Evolutionary conservation across 2,329 filamentous ascomycete genomes (phyloP), one percentile per base, ranked within the genome.

Genomic region (Paecilomyces niveus): DNA sequence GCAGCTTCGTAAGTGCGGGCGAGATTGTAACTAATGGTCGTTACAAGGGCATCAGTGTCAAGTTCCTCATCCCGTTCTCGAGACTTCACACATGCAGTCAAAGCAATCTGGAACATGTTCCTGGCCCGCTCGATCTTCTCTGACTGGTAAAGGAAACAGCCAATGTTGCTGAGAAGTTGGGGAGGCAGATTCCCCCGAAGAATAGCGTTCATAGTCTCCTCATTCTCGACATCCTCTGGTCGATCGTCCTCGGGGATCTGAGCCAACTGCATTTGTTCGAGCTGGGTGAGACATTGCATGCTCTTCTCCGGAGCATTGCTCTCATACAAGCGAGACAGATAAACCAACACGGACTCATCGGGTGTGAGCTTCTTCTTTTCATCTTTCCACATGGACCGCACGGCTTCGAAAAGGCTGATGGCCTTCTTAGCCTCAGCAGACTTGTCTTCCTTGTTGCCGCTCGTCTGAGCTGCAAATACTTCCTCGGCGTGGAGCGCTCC

Each of bases 1-100:
- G 90, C 87, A 0, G 90, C 88, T 77, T 99, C 94, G 68, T 97
- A 97, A 59, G 92, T 96, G 59, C 94, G 85, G 29, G 89, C 94
- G 49, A 99, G 85, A 68, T 97, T 99, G 81, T 94, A 99, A 71
- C 91, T 96, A 72, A 99, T 96, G 2, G 92, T 96, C 0, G 93
- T 96, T 26, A 97, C 88, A 3, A 99, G 81, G 13, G 92, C 91
- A 74, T 99, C 94, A 0, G 88, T 92, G 70, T 97, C 94, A 61
- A 88, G 83, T 1, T 85, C 84, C 56, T 88, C 83, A 60, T 92
- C 88, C 66, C 85, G 88, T 67, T 91, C 87, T 53, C 86, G 85
- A 61, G 91, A 87, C 66, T 89, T 89, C 66, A 95, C 86, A 69
- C 92, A 97, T 15, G 93, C 90, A 62, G 88, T 89, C 57, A 99